phyloP scores from a whole-genome alignment of 106 monocot genomes.

The Phalaenopsis aphrodite region DNA sequence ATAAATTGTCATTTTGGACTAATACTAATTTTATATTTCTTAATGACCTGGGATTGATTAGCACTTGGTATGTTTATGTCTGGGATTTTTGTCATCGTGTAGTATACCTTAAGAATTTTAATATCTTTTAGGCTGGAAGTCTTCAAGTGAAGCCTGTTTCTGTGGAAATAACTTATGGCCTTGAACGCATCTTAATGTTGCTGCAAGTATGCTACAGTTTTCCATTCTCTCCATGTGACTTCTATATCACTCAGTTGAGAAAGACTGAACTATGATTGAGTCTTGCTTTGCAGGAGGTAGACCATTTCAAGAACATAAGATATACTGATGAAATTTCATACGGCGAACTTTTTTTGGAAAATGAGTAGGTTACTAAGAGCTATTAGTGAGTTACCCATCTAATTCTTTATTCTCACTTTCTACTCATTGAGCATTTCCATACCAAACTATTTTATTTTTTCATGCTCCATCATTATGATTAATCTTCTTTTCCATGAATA shows the following conservation, averaged over 20 bases:
- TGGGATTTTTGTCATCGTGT: not conserved
- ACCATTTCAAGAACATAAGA: slow-evolving; percentile 96
- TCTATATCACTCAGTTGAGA: slow-evolving; percentile 4
- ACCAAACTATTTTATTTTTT: not conserved
- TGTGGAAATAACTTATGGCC: slow-evolving; percentile 96
- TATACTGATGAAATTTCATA: slow-evolving; percentile 94
- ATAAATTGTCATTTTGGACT: not conserved
- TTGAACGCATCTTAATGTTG: slow-evolving; percentile 90
- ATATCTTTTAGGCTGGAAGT: slow-evolving; percentile 70
- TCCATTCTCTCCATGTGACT: not conserved
- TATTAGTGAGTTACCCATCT: not conserved
- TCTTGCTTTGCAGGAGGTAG: slow-evolving; percentile 68
- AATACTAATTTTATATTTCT: not conserved
- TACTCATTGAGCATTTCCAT: not conserved
- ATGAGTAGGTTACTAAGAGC: slow-evolving; percentile 47
- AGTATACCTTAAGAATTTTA: not conserved
- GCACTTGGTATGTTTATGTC: too few species aligned
- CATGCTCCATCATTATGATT: too few species aligned
- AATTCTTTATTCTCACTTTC: not conserved
- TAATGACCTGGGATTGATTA: not conserved
- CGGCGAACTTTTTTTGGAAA: slow-evolving; percentile 92
- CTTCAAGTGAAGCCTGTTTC: slow-evolving; percentile 76
- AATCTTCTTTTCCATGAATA: not conserved
- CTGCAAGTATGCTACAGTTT: slow-evolving; percentile 56
- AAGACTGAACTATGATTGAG: slow-evolving; percentile 34